Evolutionary conservation across 148 eudicot species (phyloP).

Genomic region (Polygonum aviculare): DNA sequence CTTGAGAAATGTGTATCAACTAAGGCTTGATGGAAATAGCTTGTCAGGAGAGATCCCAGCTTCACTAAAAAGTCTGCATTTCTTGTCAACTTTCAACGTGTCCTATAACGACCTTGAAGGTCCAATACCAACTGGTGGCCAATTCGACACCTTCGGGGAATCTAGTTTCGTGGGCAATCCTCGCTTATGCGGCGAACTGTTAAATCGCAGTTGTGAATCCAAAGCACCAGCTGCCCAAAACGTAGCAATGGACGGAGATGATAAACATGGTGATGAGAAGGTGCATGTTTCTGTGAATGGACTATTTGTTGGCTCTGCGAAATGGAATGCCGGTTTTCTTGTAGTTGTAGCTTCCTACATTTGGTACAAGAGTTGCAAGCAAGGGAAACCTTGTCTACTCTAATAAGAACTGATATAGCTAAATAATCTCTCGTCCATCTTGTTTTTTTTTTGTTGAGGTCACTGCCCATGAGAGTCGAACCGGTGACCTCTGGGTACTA

Average conservation of each 20-base stretch:
- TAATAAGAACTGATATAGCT: too few relatives aligned
- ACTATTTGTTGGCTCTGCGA: background rate
- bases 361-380: background rate
- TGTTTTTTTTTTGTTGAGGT: too few relatives aligned
- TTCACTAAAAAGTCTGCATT: constrained; percentile 45
- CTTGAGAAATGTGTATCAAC: constrained; percentile 45
- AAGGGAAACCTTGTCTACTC: too few relatives aligned
- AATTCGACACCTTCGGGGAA: constrained; percentile 33
- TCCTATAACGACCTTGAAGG: constrained; percentile 54
- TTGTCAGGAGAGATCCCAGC: constrained; percentile 68
- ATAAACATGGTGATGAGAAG: background rate
- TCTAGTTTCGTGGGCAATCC: constrained; percentile 25
- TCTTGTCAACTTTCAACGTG: constrained; percentile 43
- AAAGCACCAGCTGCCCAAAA: background rate
- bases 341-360: background rate
- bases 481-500: too few relatives aligned
- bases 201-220: background rate
- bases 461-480: too few relatives aligned
- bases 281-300: background rate
- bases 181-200: background rate
- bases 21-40: constrained; percentile 27
- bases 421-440: too few relatives aligned
- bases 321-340: background rate
- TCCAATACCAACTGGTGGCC: constrained; percentile 46
- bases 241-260: too few relatives aligned